Evolutionary conservation across 305 asterid genomes (phyloP).

Genomic region (Solanum hybrid): DNA sequence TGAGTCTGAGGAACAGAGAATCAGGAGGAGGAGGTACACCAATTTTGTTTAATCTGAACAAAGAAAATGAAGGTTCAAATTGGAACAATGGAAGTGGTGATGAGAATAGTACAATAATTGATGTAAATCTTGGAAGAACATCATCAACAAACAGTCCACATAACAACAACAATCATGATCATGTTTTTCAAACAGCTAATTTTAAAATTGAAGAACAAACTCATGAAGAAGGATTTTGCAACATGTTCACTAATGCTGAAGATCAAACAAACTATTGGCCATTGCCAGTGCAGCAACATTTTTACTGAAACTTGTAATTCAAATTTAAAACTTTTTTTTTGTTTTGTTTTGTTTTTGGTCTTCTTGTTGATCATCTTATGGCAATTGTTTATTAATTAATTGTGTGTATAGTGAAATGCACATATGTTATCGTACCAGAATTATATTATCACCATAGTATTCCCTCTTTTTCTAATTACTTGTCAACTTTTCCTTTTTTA

Average conservation of each 20-base stretch:
- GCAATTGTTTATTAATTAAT: not conserved
- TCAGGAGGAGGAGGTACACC: constrained; percentile 20
- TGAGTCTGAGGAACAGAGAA: constrained; percentile 24
- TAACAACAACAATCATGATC: not conserved
- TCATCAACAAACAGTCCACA: constrained; percentile 7
- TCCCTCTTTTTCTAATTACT: too few relatives aligned
- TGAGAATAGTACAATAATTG: constrained; percentile 15
- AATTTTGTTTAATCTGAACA: constrained; percentile 22
- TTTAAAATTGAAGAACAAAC: not conserved
- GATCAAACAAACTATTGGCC: constrained; percentile 60
- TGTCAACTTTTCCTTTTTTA: too few relatives aligned
- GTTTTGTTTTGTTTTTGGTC: not conserved
- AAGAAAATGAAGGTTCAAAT: constrained; percentile 32
- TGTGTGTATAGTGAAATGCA: constrained; percentile 5
- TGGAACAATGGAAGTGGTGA: constrained; percentile 18
- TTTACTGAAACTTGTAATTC: constrained; percentile 10
- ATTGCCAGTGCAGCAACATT: constrained; percentile 53
- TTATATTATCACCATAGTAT: not conserved
- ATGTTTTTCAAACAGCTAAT: not conserved
- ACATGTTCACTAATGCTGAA: constrained; percentile 42
- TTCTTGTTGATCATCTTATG: not conserved
- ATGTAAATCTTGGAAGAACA: constrained; percentile 18
- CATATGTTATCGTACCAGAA: not conserved
- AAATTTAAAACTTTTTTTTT: not conserved
- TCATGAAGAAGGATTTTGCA: constrained; percentile 29